Base-by-base conservation (phyloP, 1,284 basidiomycete species). In the Taiwanofungus camphoratus region DNA sequence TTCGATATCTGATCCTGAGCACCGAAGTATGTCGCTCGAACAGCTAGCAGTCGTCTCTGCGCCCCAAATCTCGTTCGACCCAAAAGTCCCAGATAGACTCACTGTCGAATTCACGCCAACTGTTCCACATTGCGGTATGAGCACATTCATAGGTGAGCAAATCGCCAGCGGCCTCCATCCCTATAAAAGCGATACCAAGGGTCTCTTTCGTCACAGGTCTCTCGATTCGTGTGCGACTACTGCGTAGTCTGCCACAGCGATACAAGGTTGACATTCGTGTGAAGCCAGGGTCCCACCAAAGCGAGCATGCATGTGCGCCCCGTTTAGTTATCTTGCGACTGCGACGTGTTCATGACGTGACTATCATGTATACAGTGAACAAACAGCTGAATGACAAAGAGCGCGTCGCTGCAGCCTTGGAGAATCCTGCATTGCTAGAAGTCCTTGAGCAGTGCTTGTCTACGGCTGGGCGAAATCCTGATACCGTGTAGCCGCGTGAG, bases 301-400 rank as follows among this genome's bases (percentile, higher is more conserved):
- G 87, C 59, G 95, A 97, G 61, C 76, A 85, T 50, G 85, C 92
- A 40, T 78, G 90, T 89, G 51, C 35, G 77, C 56, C 9, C 12
- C 19, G 11, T 20, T 42, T 15, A 7, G 19, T 30, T 29, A 12
- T 5, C 11, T 15, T 3, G 36, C 33, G 22, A 30, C 30, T n/a
- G 13, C n/a, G 5, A n/a, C 5, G 5, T 13, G 24, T 22, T 9
- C 12, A 16, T 35, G 35, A 45, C 29, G 22, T 5, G 30, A 13
- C 23, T 26, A 27, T 24, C 13, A 24, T 32, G 29, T 21, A 9
- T 18, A 5, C 50, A 91, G 94, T 98, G 24, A 99, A 99, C 70
- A 99, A 98, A 65, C 95, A 99, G 61, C 73, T 99, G 36, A 98
- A 99, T 60, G 95, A 99, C 68, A 99, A 99, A 66, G 95, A 99